These are phyloP conservation scores for Fusarium aywerte DNA, from an alignment of 2,329 filamentous ascomycete species.

Conservation along the genomic window DNA sequence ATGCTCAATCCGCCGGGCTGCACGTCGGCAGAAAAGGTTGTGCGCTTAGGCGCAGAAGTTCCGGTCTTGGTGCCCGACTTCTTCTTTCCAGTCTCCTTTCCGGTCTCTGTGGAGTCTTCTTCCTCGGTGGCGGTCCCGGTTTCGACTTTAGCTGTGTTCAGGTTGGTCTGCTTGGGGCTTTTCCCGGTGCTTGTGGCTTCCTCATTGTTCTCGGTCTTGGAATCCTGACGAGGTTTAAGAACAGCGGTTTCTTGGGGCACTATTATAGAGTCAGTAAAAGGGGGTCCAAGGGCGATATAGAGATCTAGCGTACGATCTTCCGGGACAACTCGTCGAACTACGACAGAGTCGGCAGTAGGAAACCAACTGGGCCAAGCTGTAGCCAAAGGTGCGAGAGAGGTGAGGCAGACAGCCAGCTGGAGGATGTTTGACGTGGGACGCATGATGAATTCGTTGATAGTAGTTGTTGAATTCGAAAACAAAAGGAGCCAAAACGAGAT, in stretches of 20 bases:
- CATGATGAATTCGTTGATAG: slow-evolving; percentile 54
- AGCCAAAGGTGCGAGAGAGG: slow-evolving; percentile 61
- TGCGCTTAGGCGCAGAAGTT: slow-evolving; percentile 48
- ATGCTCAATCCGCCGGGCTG: slow-evolving; percentile 64
- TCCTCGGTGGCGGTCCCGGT: slow-evolving; percentile 30
- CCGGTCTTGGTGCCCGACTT: slow-evolving; percentile 42
- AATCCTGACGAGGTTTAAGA: slow-evolving; percentile 24
- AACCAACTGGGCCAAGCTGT: slow-evolving; percentile 68
- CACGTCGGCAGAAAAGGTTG: slow-evolving; percentile 58
- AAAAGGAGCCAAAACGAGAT: slow-evolving; percentile 5
- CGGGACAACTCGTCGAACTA: slow-evolving; percentile 49
- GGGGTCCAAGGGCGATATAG: not conserved
- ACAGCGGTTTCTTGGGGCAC: slow-evolving; percentile 33
- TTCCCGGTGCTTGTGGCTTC: slow-evolving; percentile 40
- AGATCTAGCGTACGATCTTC: slow-evolving; percentile 22
- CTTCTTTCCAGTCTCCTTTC: slow-evolving; percentile 39
- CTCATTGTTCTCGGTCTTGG: slow-evolving; percentile 7
- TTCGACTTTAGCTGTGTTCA: slow-evolving; percentile 53
- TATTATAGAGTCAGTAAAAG: slow-evolving; percentile 19
- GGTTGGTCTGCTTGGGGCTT: slow-evolving; percentile 48
- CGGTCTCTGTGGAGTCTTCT: slow-evolving; percentile 17
- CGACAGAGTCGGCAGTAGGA: slow-evolving; percentile 62
- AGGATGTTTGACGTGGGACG: slow-evolving; percentile 59
- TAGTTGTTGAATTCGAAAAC: not conserved
- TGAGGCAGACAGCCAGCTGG: slow-evolving; percentile 62